Conservation (phyloP, 192 early-diverging fungal genomes). For the Tieghemiomyces parasiticus region DNA sequence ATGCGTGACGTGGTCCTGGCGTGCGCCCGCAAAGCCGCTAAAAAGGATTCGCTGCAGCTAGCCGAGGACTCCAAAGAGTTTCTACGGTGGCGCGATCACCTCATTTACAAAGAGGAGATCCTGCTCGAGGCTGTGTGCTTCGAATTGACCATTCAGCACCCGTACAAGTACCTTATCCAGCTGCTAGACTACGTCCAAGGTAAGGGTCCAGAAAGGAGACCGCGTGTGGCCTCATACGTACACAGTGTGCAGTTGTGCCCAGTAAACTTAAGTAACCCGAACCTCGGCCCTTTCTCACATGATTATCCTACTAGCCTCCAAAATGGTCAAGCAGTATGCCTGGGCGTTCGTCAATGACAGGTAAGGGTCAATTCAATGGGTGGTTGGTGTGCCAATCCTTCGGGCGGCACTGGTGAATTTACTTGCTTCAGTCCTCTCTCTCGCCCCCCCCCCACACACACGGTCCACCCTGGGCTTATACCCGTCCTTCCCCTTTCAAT, state of each 20-base stretch:
- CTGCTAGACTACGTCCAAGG: slow-evolving; percentile 9
- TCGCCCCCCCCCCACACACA: too few species aligned
- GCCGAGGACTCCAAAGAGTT: slow-evolving; percentile 18
- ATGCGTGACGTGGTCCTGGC: slow-evolving; percentile 17
- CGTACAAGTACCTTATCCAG: slow-evolving; percentile 31
- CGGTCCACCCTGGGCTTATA: neutral
- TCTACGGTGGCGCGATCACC: slow-evolving; percentile 25
- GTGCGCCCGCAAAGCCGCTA: neutral
- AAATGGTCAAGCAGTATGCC: neutral
- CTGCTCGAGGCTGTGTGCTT: slow-evolving; percentile 50
- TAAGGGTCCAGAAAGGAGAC: too few species aligned
- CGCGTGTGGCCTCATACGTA: too few species aligned
- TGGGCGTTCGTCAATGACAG: slow-evolving; percentile 10
- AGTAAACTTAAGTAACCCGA: too few species aligned
- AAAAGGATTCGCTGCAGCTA: neutral
- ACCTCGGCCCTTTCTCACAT: too few species aligned
- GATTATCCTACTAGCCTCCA: too few species aligned
- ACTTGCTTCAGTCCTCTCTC: too few species aligned
- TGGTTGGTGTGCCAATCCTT: neutral
- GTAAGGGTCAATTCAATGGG: too few species aligned
- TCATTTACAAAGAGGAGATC: slow-evolving; percentile 34
- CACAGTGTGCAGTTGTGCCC: too few species aligned
- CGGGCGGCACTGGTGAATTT: too few species aligned
- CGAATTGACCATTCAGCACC: slow-evolving; percentile 50
- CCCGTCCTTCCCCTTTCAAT: neutral